These are phyloP conservation scores for Termitomyces sp. DNA, from an alignment of 768 basidiomycete species.

Conservation along the genomic window DNA sequence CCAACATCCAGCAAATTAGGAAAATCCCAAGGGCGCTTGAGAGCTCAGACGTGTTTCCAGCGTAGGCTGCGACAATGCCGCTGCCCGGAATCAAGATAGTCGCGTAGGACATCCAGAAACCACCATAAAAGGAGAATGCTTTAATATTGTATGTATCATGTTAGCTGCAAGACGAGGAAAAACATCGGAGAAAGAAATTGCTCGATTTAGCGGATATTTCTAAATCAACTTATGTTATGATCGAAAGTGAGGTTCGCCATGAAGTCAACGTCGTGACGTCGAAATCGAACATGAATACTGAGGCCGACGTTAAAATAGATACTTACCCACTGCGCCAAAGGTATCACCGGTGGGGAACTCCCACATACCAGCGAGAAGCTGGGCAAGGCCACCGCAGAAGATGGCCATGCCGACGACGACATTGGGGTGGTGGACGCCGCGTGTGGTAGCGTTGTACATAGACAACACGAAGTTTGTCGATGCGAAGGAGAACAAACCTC, in stretches of 20 bases:
- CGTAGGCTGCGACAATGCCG: conserved; percentile 57
- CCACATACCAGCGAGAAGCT: conserved; percentile 90
- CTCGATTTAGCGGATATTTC: not conserved
- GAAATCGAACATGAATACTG: no score
- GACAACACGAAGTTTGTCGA: conserved; percentile 80
- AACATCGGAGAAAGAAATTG: not conserved
- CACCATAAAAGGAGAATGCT: conserved; percentile 83
- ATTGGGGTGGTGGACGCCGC: conserved; percentile 54
- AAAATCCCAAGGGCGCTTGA: conserved; percentile 64
- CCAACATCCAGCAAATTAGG: conserved; percentile 66
- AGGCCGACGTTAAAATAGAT: no score
- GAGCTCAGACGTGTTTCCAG: conserved; percentile 29
- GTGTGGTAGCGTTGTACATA: conserved; percentile 59
- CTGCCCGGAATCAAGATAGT: conserved; percentile 66
- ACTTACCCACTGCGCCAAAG: conserved; percentile 26
- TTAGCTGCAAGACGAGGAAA: not conserved
- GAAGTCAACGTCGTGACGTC: not conserved
- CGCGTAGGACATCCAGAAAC: conserved; percentile 86
- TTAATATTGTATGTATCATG: not conserved
- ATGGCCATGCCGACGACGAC: conserved; percentile 84
- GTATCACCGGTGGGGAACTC: conserved; percentile 66
- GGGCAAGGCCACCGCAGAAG: conserved; percentile 79
- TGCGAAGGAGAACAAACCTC: conserved; percentile 80
- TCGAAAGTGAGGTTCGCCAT: not conserved
- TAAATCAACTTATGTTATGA: not conserved